phyloP scores from a whole-genome alignment of 352 stramenopile species.

The Halophytophthora batemanensis region DNA sequence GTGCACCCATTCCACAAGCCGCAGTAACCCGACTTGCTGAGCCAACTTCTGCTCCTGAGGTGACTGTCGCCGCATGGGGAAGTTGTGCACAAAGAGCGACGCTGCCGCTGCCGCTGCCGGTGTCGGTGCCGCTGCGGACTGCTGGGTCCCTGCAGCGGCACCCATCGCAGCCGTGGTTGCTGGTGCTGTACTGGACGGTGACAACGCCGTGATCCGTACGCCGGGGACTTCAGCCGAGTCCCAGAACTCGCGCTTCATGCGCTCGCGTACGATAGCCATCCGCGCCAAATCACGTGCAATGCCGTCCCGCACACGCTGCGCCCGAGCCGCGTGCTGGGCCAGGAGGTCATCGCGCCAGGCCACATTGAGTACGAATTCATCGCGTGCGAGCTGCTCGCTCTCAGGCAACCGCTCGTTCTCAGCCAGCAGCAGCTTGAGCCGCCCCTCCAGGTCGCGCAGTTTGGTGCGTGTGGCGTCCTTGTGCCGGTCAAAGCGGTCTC shows the following conservation, averaged over 20 bases:
- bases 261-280: conserved; percentile 73
- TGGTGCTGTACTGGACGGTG: conserved; percentile 6
- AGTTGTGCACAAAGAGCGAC: conserved; percentile 70
- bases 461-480: conserved; percentile 65
- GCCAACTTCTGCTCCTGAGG: conserved; percentile 44
- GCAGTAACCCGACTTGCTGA: conserved; percentile 57
- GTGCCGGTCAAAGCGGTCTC: conserved; percentile 57
- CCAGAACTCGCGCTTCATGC: conserved; percentile 92
- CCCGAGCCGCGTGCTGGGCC: conserved; percentile 44
- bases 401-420: conserved; percentile 72
- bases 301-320: conserved; percentile 56
- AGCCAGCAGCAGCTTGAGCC: conserved; percentile 62
- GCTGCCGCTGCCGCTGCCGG: neutral
- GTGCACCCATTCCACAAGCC: conserved; percentile 63
- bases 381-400: conserved; percentile 62
- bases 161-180: neutral
- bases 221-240: conserved; percentile 73
- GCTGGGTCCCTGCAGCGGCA: conserved; percentile 1
- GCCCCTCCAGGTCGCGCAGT: conserved; percentile 60
- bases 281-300: conserved; percentile 72
- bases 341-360: conserved; percentile 61
- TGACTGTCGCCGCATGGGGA: conserved; percentile 64
- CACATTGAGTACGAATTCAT: conserved; percentile 91
- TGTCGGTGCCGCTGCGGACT: conserved; percentile 1
- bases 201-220: conserved; percentile 57